These are phyloP conservation scores for Neckera pumila DNA, from an alignment of 225 moss, liverwort and hornwort species.

Conservation along the genomic window DNA sequence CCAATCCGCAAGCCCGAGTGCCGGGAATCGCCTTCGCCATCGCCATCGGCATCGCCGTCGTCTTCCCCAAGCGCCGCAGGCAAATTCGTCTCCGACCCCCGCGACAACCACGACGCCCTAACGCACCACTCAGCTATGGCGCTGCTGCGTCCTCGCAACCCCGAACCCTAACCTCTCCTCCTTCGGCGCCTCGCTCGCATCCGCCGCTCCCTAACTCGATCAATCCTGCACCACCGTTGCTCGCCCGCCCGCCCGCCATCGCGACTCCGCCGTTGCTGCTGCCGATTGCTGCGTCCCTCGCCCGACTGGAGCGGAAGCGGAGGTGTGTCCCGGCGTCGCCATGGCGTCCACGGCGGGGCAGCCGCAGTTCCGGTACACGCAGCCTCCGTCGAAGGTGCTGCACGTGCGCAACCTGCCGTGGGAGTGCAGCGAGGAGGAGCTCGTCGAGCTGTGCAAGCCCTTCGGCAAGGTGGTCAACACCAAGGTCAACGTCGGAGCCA, in stretches of 20 bases:
- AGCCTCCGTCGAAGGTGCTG: conserved; percentile 94
- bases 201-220: not conserved
- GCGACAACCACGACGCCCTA: not conserved
- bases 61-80: not conserved
- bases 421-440: conserved; percentile 99
- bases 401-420: conserved; percentile 98
- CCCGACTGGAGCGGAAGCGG: not conserved
- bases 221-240: not conserved
- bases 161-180: not conserved
- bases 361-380: conserved; percentile 99
- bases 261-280: not conserved
- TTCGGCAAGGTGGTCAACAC: conserved; percentile 99
- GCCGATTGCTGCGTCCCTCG: not conserved
- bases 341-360: conserved; percentile 75
- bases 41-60: not conserved
- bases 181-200: not conserved
- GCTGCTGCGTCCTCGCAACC: not conserved
- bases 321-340: not conserved
- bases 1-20: no score
- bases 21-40: no score
- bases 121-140: not conserved
- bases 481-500: conserved; percentile 99
- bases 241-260: not conserved
- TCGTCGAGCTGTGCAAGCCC: conserved; percentile 95
- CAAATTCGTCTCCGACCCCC: not conserved